A percentile compares a stretch with the other conserved stretches of the same genome.
These are phyloP conservation scores for Pedinophyceae sp. DNA, from an alignment of 139 green algal species.

Conservation along the genomic window DNA sequence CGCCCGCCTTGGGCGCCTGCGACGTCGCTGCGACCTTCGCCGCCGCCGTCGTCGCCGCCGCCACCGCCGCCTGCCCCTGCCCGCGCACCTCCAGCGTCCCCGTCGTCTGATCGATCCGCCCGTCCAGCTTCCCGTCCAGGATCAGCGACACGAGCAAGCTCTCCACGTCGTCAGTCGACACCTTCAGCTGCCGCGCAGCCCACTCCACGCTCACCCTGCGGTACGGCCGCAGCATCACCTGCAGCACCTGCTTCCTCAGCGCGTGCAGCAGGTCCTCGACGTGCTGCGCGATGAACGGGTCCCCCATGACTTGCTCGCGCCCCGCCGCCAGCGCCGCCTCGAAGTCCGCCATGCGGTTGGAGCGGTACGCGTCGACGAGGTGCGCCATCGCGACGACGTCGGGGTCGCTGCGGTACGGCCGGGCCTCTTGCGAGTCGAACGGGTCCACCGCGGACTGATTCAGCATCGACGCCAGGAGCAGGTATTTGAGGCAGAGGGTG, in stretches of 20 bases:
- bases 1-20: too few relatives aligned
- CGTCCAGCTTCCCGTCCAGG: slow-evolving; percentile 67
- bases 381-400: slow-evolving; percentile 88
- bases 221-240: slow-evolving; percentile 83
- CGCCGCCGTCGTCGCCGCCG: too few relatives aligned
- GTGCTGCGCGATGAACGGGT: slow-evolving; percentile 90
- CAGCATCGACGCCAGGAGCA: slow-evolving; percentile 95
- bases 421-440: slow-evolving; percentile 86
- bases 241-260: slow-evolving; percentile 83
- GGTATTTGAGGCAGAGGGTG: slow-evolving; percentile 95
- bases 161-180: slow-evolving; percentile 80
- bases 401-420: slow-evolving; percentile 73
- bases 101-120: slow-evolving; percentile 93
- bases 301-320: slow-evolving; percentile 68
- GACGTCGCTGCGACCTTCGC: too few relatives aligned
- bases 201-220: slow-evolving; percentile 77
- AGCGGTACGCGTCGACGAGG: slow-evolving; percentile 89
- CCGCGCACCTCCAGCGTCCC: too few relatives aligned
- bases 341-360: slow-evolving; percentile 82
- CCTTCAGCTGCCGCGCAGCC: slow-evolving; percentile 75
- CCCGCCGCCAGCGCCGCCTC: slow-evolving; percentile 72
- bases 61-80: too few relatives aligned
- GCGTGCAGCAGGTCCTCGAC: slow-evolving; percentile 91
- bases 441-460: slow-evolving; percentile 91
- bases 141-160: slow-evolving; percentile 86